phyloP scores from a whole-genome alignment of 768 basidiomycete genomes.

The Pleurotus cornucopiae region DNA sequence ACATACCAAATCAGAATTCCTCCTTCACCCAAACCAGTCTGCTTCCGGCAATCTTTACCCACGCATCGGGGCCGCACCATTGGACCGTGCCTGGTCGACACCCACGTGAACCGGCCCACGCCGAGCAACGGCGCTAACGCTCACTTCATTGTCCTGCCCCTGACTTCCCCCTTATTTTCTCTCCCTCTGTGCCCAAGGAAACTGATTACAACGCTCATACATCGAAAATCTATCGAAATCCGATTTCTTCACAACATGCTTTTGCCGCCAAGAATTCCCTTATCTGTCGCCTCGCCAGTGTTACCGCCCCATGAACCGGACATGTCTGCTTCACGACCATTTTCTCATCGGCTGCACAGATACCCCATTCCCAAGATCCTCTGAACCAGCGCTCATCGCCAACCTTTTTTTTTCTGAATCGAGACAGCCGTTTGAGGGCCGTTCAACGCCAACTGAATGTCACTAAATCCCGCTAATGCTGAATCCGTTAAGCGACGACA shows the following conservation, averaged over 20 bases:
- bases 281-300: background rate
- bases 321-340: background rate
- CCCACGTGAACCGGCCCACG: slow-evolving; percentile 21
- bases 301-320: background rate
- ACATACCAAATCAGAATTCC: slow-evolving; percentile 11
- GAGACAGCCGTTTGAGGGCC: background rate
- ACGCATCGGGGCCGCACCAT: slow-evolving; percentile 23
- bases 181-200: slow-evolving; percentile 13
- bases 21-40: slow-evolving; percentile 16
- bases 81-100: slow-evolving; percentile 26
- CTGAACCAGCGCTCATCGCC: background rate
- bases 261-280: background rate
- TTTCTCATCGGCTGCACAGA: background rate
- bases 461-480: background rate
- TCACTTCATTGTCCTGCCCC: background rate
- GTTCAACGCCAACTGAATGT: background rate
- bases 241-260: background rate
- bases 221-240: background rate
- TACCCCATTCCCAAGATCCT: background rate
- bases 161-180: background rate
- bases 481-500: background rate
- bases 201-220: slow-evolving; percentile 2
- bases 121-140: background rate
- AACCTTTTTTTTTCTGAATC: background rate
- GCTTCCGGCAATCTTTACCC: slow-evolving; percentile 16